These are phyloP conservation scores for Globisporangium megalacanthum DNA, from an alignment of 352 stramenopile genomes.

Conservation along the genomic window DNA sequence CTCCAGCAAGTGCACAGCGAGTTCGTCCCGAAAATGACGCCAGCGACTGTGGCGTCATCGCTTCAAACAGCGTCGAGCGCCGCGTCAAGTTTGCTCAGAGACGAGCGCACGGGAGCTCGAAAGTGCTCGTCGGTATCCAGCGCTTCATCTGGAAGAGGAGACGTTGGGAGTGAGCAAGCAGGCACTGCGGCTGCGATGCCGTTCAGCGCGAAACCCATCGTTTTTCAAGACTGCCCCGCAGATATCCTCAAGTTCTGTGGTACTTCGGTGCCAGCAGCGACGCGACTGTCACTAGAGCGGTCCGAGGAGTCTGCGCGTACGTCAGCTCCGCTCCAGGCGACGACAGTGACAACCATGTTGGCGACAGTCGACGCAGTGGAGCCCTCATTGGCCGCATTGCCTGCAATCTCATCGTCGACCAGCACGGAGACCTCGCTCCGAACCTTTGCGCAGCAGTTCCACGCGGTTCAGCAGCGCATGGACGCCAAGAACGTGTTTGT, in stretches of 20 bases:
- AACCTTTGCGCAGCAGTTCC: constrained; percentile 27
- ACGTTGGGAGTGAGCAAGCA: background rate
- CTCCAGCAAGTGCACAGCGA: constrained; percentile 39
- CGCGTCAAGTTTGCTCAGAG: background rate
- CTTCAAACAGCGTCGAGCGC: background rate
- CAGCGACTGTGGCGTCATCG: background rate
- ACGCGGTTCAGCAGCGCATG: constrained; percentile 21
- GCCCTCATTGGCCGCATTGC: background rate
- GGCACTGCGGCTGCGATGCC: background rate
- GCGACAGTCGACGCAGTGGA: background rate
- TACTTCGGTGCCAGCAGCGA: background rate
- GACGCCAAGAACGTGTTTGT: constrained; percentile 15
- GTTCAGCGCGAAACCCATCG: background rate
- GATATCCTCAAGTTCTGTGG: constrained; percentile 21
- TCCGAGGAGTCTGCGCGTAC: background rate
- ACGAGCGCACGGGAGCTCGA: background rate
- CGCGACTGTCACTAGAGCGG: background rate
- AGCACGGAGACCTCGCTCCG: constrained; percentile 20
- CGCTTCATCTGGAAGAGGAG: background rate
- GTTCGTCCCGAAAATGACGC: constrained; percentile 3
- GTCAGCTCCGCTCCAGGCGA: background rate
- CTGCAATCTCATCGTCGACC: constrained; percentile 1
- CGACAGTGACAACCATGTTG: background rate
- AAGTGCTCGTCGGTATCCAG: background rate
- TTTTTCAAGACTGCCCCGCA: constrained; percentile 24